Evolutionary conservation across 73 alveolate species (phyloP).

Genomic region (Uronychia binucleata): DNA sequence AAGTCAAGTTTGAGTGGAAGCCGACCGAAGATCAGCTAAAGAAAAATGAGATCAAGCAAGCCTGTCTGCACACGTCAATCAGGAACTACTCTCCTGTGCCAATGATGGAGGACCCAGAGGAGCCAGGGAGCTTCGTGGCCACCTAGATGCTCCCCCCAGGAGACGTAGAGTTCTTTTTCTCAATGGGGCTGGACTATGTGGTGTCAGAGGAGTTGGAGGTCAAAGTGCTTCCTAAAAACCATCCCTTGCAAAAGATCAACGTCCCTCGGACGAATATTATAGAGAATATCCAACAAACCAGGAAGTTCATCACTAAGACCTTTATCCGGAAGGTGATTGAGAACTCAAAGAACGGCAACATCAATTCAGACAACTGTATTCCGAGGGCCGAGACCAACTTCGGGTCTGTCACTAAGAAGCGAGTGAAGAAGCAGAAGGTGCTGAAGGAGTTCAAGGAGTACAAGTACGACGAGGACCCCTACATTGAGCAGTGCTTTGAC

Average conservation of each 20-base stretch:
- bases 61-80: slow-evolving; percentile 45
- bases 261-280: slow-evolving; percentile 22
- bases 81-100: slow-evolving; percentile 37
- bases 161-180: slow-evolving; percentile 59
- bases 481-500: slow-evolving; percentile 56
- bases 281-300: slow-evolving; percentile 13
- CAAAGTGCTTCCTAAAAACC: background rate
- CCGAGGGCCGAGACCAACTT: slow-evolving; percentile 24
- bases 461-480: slow-evolving; percentile 12
- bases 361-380: background rate
- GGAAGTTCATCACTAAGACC: slow-evolving; percentile 18
- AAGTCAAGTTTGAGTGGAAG: slow-evolving; percentile 59
- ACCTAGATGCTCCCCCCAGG: slow-evolving; percentile 93
- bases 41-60: slow-evolving; percentile 18
- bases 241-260: slow-evolving; percentile 7
- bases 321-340: slow-evolving; percentile 1
- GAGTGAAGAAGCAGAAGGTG: slow-evolving; percentile 58
- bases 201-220: background rate
- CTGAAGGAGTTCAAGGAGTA: slow-evolving; percentile 36
- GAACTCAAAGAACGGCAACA: background rate
- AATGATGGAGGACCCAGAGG: slow-evolving; percentile 46
- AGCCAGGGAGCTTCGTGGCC: slow-evolving; percentile 10
- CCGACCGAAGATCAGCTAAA: slow-evolving; percentile 43
- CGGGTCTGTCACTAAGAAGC: background rate
- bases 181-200: slow-evolving; percentile 38